These are phyloP conservation scores for Russula sp. DNA, from an alignment of 768 basidiomycete genomes.

Conservation along the genomic window DNA sequence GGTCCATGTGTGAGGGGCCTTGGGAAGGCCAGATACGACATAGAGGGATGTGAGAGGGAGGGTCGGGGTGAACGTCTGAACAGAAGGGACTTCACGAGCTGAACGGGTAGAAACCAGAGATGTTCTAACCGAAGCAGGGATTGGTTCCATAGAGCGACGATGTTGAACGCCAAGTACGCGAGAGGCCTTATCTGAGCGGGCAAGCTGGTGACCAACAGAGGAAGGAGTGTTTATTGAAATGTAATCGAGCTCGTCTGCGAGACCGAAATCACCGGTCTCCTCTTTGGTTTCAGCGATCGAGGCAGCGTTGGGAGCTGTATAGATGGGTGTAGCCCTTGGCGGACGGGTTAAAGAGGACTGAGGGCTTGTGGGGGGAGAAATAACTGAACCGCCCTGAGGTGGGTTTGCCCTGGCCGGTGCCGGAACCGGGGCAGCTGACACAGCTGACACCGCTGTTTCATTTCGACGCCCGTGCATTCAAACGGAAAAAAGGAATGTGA, in stretches of 20 bases:
- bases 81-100: constrained; percentile 52
- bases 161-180: constrained; percentile 74
- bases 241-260: constrained; percentile 74
- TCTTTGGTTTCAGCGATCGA: constrained; percentile 19
- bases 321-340: constrained; percentile 1
- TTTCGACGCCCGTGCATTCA: constrained; percentile 2
- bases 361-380: constrained; percentile 1
- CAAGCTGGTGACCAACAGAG: constrained; percentile 36
- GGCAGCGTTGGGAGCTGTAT: background rate
- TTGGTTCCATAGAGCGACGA: constrained; percentile 78
- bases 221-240: constrained; percentile 48
- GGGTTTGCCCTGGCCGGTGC: background rate
- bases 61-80: constrained; percentile 63
- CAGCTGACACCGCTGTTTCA: background rate
- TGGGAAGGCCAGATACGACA: constrained; percentile 84
- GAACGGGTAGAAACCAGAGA: constrained; percentile 78
- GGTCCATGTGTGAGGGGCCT: constrained; percentile 88
- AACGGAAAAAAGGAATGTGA: background rate
- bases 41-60: constrained; percentile 80
- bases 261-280: constrained; percentile 40
- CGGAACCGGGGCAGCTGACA: background rate
- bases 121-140: constrained; percentile 70
- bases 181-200: constrained; percentile 69
- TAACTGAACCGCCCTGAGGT: background rate
- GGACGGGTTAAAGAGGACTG: constrained; percentile 10